Percentiles rank a stretch among this genome's conserved stretches.
Evolutionary conservation across 306 rosid species (phyloP).

Genomic region (Quercus parvula): DNA sequence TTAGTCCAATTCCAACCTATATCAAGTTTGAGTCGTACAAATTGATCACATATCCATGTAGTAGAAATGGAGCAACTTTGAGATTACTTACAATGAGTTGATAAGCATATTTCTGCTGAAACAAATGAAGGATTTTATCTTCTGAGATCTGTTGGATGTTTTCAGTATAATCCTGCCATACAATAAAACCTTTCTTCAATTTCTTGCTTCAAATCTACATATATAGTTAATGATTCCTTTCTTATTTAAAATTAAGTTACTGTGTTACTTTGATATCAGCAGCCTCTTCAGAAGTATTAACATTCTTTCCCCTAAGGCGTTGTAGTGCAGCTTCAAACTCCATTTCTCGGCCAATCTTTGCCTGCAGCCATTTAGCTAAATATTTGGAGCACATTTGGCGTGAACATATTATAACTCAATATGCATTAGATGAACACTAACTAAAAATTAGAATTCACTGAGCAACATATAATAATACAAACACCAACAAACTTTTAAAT

Average conservation of each 20-base stretch:
- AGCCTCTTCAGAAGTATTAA: constrained; percentile 29
- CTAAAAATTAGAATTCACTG: too few relatives aligned
- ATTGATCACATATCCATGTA: too few relatives aligned
- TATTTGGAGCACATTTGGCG: too few relatives aligned
- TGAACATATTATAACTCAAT: too few relatives aligned
- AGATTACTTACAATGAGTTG: constrained; percentile 11
- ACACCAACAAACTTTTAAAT: background rate
- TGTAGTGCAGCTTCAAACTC: constrained; percentile 27
- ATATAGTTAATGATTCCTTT: too few relatives aligned
- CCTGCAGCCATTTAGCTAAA: constrained; percentile 18
- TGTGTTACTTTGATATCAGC: constrained; percentile 34
- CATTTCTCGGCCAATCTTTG: constrained; percentile 25
- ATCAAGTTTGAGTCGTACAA: background rate
- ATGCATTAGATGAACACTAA: too few relatives aligned
- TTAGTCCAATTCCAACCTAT: constrained; percentile 21
- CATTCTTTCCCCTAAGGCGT: constrained; percentile 33
- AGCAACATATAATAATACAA: too few relatives aligned
- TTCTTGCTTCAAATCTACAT: background rate
- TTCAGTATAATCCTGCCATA: constrained; percentile 14
- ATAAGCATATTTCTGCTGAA: constrained; percentile 30
- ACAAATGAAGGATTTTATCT: constrained; percentile 19
- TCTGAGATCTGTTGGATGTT: constrained; percentile 1
- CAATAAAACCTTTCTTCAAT: background rate
- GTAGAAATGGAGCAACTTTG: too few relatives aligned
- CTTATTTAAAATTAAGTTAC: too few relatives aligned